Evolutionary conservation across 257 asterid species (phyloP), one percentile per base, ranked within the genome.

Genomic region (Verbascum thapsus): DNA sequence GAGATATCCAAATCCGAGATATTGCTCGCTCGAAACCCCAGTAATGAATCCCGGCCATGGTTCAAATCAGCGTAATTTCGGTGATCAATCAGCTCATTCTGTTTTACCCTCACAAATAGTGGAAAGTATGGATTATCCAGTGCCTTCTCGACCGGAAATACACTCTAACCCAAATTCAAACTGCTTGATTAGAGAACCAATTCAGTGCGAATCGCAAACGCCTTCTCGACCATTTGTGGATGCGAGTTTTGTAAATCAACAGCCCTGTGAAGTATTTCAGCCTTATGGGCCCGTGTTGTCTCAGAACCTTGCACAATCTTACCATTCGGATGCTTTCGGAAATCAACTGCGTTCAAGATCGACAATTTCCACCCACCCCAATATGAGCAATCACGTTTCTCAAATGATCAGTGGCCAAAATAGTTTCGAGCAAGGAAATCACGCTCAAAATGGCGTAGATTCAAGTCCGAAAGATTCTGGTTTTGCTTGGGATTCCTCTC

Each of bases 271-370:
- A 26, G 5, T 26, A 30, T 32, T 58, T 41, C 72, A 52, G 58
- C 71, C 76, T 37, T 42, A 62, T 35, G 67, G 69, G 54, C 65
- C 69, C 38, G 54, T 66, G 38, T 53, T 72, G 52, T 47, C 69
- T 38, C 85, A 51, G 71, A n/a, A 68, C 20, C 74, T 53, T 57
- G 19, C 68, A n/a, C n/a, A n/a, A 45, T 61, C 77, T 58, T 50
- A 60, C 53, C 77, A 73, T 63, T 39, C 72, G 19, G 65, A 58
- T 63, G 58, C 53, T 54, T 68, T 58, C 26, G 53, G 66, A 66
- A 58, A 44, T 59, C 75, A 71, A 32, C 40, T 58, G 73, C 32
- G 5, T 26, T 26, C 32, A n/a, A n/a, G n/a, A n/a, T 43, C 68
- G 16, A 8, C 52, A 42, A 37, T 58, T 50, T 43, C 76, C 65